Evolutionary conservation across 768 basidiomycete genomes (phyloP).

Genomic region (Kwoniella heveanensis): DNA sequence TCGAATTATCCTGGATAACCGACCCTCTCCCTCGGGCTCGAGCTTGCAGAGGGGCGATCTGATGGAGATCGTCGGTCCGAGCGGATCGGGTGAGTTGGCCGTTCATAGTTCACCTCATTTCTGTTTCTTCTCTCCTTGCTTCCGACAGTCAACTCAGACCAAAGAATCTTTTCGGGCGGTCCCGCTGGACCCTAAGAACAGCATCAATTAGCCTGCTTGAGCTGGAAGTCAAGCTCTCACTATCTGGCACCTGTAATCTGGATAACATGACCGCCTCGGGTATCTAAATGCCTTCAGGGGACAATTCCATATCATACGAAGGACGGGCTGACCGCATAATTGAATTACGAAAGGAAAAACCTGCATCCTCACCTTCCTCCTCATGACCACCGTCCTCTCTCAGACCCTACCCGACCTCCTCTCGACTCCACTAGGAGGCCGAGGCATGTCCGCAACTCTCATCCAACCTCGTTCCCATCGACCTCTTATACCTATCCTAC

Average conservation of each 20-base stretch:
- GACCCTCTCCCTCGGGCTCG: constrained; percentile 39
- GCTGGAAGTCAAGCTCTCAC: no score
- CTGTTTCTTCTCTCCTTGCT: no score
- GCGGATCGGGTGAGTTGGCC: constrained; percentile 45
- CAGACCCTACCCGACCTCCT: constrained; percentile 3
- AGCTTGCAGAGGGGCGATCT: constrained; percentile 45
- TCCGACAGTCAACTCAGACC: no score
- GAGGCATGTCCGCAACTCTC: constrained; percentile 19
- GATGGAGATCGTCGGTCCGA: constrained; percentile 40
- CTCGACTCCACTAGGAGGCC: constrained; percentile 35
- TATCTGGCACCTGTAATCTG: no score
- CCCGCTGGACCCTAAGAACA: no score
- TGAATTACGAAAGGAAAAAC: constrained; percentile 37
- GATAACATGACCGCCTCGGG: no score
- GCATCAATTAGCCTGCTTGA: no score
- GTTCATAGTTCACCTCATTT: no score
- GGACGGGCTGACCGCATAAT: not conserved
- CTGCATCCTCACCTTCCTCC: constrained; percentile 36
- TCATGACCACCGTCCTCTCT: constrained; percentile 43
- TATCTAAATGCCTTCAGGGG: no score
- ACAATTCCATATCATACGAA: no score
- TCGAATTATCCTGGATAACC: constrained; percentile 23
- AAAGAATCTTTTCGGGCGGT: no score
- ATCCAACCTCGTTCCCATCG: constrained; percentile 30
- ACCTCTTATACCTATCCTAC: constrained; percentile 17